phyloP scores from a whole-genome alignment of 2,329 filamentous ascomycete species.

The Epichloe aotearoae region DNA sequence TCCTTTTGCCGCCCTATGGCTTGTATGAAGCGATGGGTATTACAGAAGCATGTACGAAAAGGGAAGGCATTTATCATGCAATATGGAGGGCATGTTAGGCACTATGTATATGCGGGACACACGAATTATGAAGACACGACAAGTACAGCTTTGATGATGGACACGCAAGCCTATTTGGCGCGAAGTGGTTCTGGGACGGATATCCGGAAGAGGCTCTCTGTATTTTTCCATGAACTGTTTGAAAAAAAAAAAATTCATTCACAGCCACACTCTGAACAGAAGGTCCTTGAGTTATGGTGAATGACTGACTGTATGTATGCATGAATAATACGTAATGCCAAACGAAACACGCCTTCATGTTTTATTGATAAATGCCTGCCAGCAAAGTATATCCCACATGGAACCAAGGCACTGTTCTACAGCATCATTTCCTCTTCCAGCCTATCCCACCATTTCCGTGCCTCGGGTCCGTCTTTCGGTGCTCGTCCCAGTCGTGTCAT shows the following conservation, averaged over 20 bases:
- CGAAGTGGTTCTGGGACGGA: not conserved
- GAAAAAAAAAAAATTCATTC: not conserved
- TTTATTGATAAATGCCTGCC: no score
- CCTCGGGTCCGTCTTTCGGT: constrained; percentile 10
- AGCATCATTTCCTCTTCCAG: constrained; percentile 18
- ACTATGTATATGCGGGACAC: not conserved
- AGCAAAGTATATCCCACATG: not conserved
- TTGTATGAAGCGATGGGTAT: not conserved
- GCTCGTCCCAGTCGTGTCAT: constrained; percentile 8
- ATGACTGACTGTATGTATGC: no score
- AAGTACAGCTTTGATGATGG: not conserved
- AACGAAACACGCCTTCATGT: no score
- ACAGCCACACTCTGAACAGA: not conserved
- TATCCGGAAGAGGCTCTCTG: not conserved
- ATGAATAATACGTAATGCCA: no score
- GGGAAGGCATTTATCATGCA: not conserved
- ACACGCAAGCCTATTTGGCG: no score
- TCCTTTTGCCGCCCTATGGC: not conserved
- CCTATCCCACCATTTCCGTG: constrained; percentile 16
- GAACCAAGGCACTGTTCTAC: constrained; percentile 8
- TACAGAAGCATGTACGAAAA: not conserved
- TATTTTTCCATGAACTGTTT: not conserved
- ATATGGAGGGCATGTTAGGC: not conserved
- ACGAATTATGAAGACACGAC: not conserved
- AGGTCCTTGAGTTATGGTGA: no score